Conservation (phyloP, 2,329 filamentous ascomycete species). For the Colletotrichum coccodes region DNA sequence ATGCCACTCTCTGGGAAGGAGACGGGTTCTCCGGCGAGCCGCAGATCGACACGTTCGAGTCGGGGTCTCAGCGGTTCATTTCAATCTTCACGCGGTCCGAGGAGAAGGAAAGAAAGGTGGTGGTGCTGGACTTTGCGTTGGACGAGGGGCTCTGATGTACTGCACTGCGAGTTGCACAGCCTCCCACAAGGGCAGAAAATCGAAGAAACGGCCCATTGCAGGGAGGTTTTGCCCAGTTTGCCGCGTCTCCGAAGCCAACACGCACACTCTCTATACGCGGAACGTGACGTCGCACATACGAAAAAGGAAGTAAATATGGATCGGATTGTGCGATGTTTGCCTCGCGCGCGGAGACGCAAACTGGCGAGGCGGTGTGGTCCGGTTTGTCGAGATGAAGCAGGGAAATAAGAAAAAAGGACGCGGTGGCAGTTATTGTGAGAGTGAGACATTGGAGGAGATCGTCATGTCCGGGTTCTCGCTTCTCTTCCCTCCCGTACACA, state of each 20-base stretch:
- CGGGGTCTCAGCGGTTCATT: conserved; percentile 10
- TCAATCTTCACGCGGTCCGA: conserved; percentile 28
- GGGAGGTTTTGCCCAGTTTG: background rate
- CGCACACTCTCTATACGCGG: background rate
- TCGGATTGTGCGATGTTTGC: conserved; percentile 2
- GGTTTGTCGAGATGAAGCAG: conserved; percentile 5
- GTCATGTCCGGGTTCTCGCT: background rate
- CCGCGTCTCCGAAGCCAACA: background rate
- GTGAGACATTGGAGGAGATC: conserved; percentile 8
- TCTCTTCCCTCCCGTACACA: background rate
- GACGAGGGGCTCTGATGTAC: background rate
- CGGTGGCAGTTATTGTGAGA: background rate
- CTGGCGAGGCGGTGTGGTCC: conserved; percentile 15
- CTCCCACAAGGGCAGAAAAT: background rate
- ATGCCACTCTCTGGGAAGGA: conserved; percentile 14
- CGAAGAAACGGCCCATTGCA: background rate
- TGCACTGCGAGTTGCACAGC: background rate
- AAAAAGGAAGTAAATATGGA: background rate
- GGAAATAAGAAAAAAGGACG: background rate
- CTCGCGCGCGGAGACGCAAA: background rate
- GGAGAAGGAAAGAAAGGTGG: conserved; percentile 22
- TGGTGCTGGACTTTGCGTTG: conserved; percentile 25
- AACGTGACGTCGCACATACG: conserved; percentile 9
- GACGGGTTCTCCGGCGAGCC: conserved; percentile 29
- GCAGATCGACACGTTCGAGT: conserved; percentile 23